Evolutionary conservation across 2,329 filamentous ascomycete species (phyloP).

Genomic region (Trichoderma sp.): DNA sequence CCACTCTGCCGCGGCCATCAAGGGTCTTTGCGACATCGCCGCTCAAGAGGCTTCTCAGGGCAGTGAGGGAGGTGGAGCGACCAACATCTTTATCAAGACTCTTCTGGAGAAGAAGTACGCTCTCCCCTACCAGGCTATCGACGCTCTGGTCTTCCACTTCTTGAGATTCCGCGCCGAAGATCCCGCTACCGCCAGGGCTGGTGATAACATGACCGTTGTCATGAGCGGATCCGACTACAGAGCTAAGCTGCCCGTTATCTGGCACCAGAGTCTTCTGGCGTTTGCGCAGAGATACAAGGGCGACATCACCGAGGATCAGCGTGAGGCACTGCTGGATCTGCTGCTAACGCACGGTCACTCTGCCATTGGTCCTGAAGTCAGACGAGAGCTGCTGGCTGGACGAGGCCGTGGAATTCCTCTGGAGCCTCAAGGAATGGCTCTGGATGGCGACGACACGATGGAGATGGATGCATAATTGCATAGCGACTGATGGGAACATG

Average conservation of each 20-base stretch:
- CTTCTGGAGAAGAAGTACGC: constrained; percentile 97
- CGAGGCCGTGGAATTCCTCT: constrained; percentile 73
- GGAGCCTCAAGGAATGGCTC: constrained; percentile 53
- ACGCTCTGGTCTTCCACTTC: constrained; percentile 95
- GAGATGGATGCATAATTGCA: constrained; percentile 55
- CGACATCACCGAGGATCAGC: constrained; percentile 92
- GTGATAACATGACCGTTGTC: constrained; percentile 53
- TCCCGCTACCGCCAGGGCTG: constrained; percentile 51
- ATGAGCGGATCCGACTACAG: constrained; percentile 48
- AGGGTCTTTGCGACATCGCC: constrained; percentile 90
- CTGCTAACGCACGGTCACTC: constrained; percentile 81
- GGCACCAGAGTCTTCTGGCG: constrained; percentile 89
- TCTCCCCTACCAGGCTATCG: constrained; percentile 89
- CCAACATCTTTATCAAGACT: constrained; percentile 92
- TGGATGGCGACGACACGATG: constrained; percentile 91
- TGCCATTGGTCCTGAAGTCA: constrained; percentile 85
- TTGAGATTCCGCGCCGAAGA: constrained; percentile 77
- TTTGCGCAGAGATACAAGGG: constrained; percentile 95
- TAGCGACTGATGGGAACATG: constrained; percentile 20
- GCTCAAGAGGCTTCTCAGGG: constrained; percentile 82
- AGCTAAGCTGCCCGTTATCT: constrained; percentile 81
- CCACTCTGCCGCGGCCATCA: constrained; percentile 87
- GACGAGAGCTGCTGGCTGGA: constrained; percentile 83
- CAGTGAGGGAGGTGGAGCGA: constrained; percentile 83
- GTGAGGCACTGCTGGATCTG: constrained; percentile 86